Conservation (phyloP, 2,329 filamentous ascomycete species). For the Trichoderma sp. region DNA sequence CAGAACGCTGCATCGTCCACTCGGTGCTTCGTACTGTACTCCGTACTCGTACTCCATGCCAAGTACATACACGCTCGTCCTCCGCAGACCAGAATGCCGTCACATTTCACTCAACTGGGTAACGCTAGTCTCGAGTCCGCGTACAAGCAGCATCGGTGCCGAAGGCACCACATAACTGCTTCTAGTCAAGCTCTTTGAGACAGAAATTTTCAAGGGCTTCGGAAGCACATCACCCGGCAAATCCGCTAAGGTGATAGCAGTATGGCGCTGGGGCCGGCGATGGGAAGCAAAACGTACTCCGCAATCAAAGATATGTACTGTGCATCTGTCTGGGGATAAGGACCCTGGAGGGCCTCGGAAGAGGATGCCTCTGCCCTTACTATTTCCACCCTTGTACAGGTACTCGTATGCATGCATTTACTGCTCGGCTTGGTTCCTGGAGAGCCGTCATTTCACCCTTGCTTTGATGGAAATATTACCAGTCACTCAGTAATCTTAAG, state of each 20-base stretch:
- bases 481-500: slow-evolving; percentile 24
- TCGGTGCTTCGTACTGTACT: too few species aligned
- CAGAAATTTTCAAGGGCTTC: slow-evolving; percentile 24
- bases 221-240: slow-evolving; percentile 24
- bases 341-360: slow-evolving; percentile 3
- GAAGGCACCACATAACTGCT: too few species aligned
- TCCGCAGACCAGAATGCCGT: slow-evolving; percentile 1
- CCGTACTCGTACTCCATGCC: too few species aligned
- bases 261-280: background rate
- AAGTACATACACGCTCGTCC: background rate
- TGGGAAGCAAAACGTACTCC: background rate
- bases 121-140: background rate
- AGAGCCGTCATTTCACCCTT: slow-evolving; percentile 17
- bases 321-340: slow-evolving; percentile 18
- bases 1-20: too few species aligned
- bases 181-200: background rate
- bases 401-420: too few species aligned
- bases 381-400: slow-evolving; percentile 10
- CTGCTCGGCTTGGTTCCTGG: slow-evolving; percentile 22
- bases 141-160: background rate
- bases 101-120: slow-evolving; percentile 2
- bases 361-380: slow-evolving; percentile 7
- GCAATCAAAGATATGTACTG: background rate
- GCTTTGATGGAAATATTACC: background rate
- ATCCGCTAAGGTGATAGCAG: slow-evolving; percentile 11